phyloP scores from a whole-genome alignment of 2,329 filamentous ascomycete species.

The Penicillium verrucosum region DNA sequence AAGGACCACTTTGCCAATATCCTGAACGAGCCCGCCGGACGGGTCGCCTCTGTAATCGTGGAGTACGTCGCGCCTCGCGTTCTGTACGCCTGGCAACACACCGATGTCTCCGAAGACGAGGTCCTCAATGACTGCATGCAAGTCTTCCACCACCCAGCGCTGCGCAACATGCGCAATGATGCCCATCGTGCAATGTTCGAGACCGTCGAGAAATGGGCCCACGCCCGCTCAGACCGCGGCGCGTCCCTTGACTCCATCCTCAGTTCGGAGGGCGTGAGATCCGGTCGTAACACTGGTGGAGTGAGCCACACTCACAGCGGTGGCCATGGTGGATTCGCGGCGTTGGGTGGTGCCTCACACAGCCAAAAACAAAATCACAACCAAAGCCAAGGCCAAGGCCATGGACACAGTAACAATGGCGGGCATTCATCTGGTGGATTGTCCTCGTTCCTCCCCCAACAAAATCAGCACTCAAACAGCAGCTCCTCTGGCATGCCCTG shows the following conservation, averaged over 20 bases:
- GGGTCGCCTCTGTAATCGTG: conserved; percentile 70
- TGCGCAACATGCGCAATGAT: conserved; percentile 71
- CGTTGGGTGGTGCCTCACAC: conserved; percentile 21
- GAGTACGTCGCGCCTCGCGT: conserved; percentile 85
- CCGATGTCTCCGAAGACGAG: conserved; percentile 75
- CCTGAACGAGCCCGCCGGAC: conserved; percentile 72
- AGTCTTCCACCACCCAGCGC: conserved; percentile 86
- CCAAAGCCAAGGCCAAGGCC: conserved; percentile 9
- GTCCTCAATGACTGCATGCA: conserved; percentile 76
- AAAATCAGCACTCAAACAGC: conserved; percentile 11
- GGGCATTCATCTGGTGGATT: conserved; percentile 15
- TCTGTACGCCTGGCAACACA: conserved; percentile 90
- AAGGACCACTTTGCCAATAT: conserved; percentile 83
- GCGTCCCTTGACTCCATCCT: conserved; percentile 71
- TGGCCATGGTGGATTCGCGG: conserved; percentile 23
- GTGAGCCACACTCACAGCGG: conserved; percentile 35
- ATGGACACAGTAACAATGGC: conserved; percentile 12
- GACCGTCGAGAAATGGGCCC: conserved; percentile 77
- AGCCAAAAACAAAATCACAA: conserved; percentile 19
- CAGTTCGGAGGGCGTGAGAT: conserved; percentile 75
- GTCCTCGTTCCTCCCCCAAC: conserved; percentile 21
- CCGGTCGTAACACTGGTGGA: conserved; percentile 64
- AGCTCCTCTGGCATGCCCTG: conserved; percentile 22
- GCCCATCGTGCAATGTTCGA: conserved; percentile 87
- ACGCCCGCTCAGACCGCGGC: conserved; percentile 64